Conservation (phyloP, 768 basidiomycete genomes). For the Dentipellis sp. region DNA sequence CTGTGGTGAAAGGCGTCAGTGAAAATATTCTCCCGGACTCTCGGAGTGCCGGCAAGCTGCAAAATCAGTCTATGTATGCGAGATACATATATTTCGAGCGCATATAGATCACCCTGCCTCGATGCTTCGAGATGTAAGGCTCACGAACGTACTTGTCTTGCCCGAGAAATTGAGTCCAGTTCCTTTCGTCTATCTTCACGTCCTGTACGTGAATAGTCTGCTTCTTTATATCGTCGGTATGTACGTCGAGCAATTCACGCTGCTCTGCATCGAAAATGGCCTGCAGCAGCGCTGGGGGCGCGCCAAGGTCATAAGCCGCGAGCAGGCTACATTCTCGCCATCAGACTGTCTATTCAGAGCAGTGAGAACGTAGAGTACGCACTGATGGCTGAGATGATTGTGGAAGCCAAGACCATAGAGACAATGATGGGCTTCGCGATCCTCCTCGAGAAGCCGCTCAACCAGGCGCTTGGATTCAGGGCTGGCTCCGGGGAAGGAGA, state of each 20-base stretch:
- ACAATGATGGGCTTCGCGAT: constrained; percentile 42
- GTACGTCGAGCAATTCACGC: constrained; percentile 29
- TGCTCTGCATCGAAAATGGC: constrained; percentile 39
- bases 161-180: constrained; percentile 42
- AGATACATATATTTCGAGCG: too few relatives aligned
- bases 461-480: constrained; percentile 30
- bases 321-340: constrained; percentile 29
- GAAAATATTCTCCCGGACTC: constrained; percentile 2
- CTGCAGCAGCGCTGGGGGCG: constrained; percentile 33
- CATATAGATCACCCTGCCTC: too few relatives aligned
- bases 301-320: constrained; percentile 49
- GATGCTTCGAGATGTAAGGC: too few relatives aligned
- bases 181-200: constrained; percentile 28
- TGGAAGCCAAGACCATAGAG: constrained; percentile 39
- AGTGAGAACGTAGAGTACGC: constrained; percentile 11
- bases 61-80: constrained; percentile 4
- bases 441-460: constrained; percentile 38
- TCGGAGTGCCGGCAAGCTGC: constrained; percentile 15
- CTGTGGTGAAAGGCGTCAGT: constrained; percentile 22
- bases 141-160: constrained; percentile 28
- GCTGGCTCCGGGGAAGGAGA: constrained; percentile 39
- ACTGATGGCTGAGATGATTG: constrained; percentile 57
- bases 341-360: not conserved
- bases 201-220: constrained; percentile 17
- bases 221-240: constrained; percentile 26